Conservation (phyloP, 2,329 filamentous ascomycete genomes). For the Fusarium aywerte region DNA sequence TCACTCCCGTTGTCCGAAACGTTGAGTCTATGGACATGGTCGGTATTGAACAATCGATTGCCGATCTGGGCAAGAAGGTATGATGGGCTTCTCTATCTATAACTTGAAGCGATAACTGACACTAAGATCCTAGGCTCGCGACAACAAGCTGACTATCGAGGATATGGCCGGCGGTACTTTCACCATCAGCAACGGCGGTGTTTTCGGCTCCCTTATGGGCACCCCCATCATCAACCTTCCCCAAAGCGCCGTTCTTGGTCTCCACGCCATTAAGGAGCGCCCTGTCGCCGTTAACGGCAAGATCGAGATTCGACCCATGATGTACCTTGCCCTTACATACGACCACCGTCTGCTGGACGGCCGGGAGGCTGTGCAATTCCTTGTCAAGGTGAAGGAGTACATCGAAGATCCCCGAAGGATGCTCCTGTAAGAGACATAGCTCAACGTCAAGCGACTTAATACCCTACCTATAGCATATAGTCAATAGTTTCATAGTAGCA, state of each 20-base stretch:
- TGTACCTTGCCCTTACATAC: conserved; percentile 98
- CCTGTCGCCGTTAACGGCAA: conserved; percentile 92
- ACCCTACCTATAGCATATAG: conserved; percentile 29
- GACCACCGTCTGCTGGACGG: conserved; percentile 96
- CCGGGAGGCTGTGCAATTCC: conserved; percentile 93
- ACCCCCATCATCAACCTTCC: conserved; percentile 99
- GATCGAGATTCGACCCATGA: conserved; percentile 97
- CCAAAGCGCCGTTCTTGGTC: conserved; percentile 89
- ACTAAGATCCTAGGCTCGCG: conserved; percentile 70
- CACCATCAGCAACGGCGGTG: conserved; percentile 96
- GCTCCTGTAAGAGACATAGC: conserved; percentile 67
- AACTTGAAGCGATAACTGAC: not conserved
- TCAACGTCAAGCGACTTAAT: conserved; percentile 23
- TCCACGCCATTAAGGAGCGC: conserved; percentile 96
- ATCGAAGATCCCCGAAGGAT: conserved; percentile 96
- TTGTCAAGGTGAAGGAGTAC: conserved; percentile 97
- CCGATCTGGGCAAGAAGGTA: conserved; percentile 95
- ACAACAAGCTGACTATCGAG: conserved; percentile 97
- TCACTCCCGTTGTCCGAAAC: conserved; percentile 96
- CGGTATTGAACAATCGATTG: conserved; percentile 89
- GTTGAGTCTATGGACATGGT: conserved; percentile 89
- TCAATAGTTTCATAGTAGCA: conserved; percentile 5
- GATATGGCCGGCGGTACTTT: conserved; percentile 99
- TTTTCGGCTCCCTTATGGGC: conserved; percentile 97
- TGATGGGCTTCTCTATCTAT: not conserved